Conservation (phyloP, 2,329 filamentous ascomycete species). For the Metarhizium robertsii region DNA sequence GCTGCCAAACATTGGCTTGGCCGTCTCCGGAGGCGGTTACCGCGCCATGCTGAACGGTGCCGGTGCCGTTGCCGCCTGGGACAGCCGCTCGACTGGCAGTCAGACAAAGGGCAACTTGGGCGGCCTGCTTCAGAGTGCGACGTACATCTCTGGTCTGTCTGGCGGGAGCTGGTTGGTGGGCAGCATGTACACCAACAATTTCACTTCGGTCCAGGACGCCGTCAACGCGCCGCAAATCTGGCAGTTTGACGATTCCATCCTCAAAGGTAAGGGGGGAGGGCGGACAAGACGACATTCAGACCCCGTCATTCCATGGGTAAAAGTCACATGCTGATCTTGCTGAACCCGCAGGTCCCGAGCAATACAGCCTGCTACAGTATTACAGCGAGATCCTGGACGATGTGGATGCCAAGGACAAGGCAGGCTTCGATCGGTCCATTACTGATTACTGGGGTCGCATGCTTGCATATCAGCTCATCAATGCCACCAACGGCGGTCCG, state of each 20-base stretch:
- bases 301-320: neutral
- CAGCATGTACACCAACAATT: constrained; percentile 79
- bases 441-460: constrained; percentile 88
- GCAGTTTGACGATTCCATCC: constrained; percentile 32
- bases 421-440: constrained; percentile 49
- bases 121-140: constrained; percentile 70
- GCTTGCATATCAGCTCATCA: constrained; percentile 77
- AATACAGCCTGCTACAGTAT: constrained; percentile 28
- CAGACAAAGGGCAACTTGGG: constrained; percentile 56
- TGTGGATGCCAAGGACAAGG: constrained; percentile 27
- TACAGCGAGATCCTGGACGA: constrained; percentile 26
- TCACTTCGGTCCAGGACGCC: constrained; percentile 46
- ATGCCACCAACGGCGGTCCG: constrained; percentile 64
- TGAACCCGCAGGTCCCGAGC: constrained; percentile 20
- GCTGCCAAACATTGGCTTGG: constrained; percentile 57
- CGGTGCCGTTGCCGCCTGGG: constrained; percentile 70
- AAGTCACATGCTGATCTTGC: neutral
- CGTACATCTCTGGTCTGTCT: constrained; percentile 72
- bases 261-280: constrained; percentile 18
- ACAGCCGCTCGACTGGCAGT: constrained; percentile 52
- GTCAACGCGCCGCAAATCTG: constrained; percentile 27
- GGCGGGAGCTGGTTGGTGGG: constrained; percentile 80
- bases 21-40: constrained; percentile 77
- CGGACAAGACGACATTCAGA: neutral
- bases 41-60: constrained; percentile 78